Conservation (phyloP, 805 yeast genomes). For the Pichia sporocuriosa region DNA sequence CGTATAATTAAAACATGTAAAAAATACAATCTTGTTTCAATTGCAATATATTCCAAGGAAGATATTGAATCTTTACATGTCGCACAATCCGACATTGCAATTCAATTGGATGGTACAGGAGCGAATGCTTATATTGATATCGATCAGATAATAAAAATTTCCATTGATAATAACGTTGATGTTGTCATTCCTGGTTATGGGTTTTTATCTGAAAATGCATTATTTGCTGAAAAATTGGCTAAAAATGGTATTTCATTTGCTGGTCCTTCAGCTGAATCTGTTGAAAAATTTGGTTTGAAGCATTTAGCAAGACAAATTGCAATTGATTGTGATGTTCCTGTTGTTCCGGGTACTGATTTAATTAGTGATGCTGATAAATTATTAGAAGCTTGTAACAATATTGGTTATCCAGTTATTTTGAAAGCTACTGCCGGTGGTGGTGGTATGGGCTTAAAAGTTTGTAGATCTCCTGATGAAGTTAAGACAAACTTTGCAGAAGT, state of each 20-base stretch:
- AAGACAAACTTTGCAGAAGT: constrained; percentile 17
- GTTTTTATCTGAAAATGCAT: constrained; percentile 31
- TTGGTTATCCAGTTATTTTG: constrained; percentile 26
- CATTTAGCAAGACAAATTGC: constrained; percentile 25
- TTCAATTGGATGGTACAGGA: constrained; percentile 23
- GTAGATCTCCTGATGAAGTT: constrained; percentile 14
- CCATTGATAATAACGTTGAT: constrained; percentile 27
- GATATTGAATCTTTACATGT: constrained; percentile 28
- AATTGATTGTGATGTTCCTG: constrained; percentile 20
- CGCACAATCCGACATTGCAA: constrained; percentile 21
- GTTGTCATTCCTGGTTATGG: constrained; percentile 38
- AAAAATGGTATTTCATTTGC: constrained; percentile 20
- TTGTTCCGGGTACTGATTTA: constrained; percentile 24
- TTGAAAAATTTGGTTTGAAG: constrained; percentile 25
- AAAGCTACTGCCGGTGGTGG: constrained; percentile 30
- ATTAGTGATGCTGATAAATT: constrained; percentile 13
- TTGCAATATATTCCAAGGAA: constrained; percentile 23
- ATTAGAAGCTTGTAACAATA: constrained; percentile 13
- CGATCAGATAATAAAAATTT: constrained; percentile 23
- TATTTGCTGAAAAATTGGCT: constrained; percentile 17
- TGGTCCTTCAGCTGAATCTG: constrained; percentile 23
- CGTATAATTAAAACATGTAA: constrained; percentile 21
- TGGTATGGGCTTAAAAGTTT: constrained; percentile 27
- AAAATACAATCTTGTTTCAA: constrained; percentile 14
- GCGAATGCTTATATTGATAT: constrained; percentile 23